Evolutionary conservation across 2,329 filamentous ascomycete genomes (phyloP).

Genomic region (Rasamsonia emersonii): DNA sequence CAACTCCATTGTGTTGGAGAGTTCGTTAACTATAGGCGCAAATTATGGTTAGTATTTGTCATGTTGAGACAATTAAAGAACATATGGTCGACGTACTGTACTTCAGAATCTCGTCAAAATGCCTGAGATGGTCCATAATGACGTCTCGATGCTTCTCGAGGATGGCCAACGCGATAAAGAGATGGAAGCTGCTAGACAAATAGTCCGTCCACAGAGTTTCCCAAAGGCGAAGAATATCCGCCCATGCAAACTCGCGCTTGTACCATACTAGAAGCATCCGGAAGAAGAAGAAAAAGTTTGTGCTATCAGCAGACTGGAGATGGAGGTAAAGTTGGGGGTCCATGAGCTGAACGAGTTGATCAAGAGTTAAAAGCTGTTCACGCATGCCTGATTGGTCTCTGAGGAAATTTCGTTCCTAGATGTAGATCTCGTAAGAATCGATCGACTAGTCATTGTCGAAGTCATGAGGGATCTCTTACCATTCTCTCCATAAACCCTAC

Average conservation of each 20-base stretch:
- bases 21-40: slow-evolving; percentile 84
- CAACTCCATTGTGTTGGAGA: slow-evolving; percentile 87
- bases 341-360: slow-evolving; percentile 94
- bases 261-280: slow-evolving; percentile 98
- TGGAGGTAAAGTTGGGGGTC: slow-evolving; percentile 91
- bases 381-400: slow-evolving; percentile 96
- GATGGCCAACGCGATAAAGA: slow-evolving; percentile 90
- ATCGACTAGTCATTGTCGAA: background rate
- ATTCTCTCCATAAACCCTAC: slow-evolving; percentile 95
- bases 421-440: slow-evolving; percentile 7
- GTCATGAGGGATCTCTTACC: slow-evolving; percentile 37
- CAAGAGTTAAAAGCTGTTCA: slow-evolving; percentile 76
- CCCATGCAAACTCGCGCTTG: slow-evolving; percentile 91
- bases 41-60: too few relatives aligned
- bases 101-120: slow-evolving; percentile 96
- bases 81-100: slow-evolving; percentile 81
- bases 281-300: slow-evolving; percentile 99
- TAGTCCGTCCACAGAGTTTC: slow-evolving; percentile 93
- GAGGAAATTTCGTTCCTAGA: slow-evolving; percentile 79
- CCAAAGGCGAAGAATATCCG: slow-evolving; percentile 80
- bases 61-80: too few relatives aligned
- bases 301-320: slow-evolving; percentile 81
- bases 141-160: slow-evolving; percentile 93
- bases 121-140: slow-evolving; percentile 87
- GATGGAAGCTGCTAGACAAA: slow-evolving; percentile 77